Evolutionary conservation across 2,329 filamentous ascomycete genomes (phyloP), one percentile per base, ranked within the genome.

Genomic region (Pseudocercospora pini-densiflorae): DNA sequence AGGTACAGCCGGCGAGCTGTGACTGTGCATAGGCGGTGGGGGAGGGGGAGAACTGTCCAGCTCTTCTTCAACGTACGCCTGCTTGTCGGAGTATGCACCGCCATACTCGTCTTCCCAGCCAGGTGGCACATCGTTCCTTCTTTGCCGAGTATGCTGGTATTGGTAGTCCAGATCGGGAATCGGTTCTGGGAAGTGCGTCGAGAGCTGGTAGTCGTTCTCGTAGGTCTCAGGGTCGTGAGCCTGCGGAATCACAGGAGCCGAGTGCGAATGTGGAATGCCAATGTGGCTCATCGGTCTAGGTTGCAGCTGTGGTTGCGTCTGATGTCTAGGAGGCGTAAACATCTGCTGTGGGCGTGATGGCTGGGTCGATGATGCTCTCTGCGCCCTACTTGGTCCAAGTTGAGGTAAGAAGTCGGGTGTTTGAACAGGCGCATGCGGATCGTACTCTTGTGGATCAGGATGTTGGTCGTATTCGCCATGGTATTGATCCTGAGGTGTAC

Each of bases 211-310:
- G 33, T 65, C 68, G 47, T 70, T 76, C 74, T 70, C 71, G 59
- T 73, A 72, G 7, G 51, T 49, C 19, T 72, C 61, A 12, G 64
- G 5, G 88, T 87, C 6, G 85, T 89, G 2, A 5, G 66, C 66
- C 8, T 66, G 65, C 85, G 87, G 71, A 89, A 88, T 85, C 10
- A 83, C 76, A 10, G 82, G 82, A 7, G 81, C 81, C n/a, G 81
- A 84, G 66, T 82, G 77, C 1, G 81, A 77, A 67, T 84, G 82
- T 36, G 76, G 73, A 16, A 82, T 67, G 3, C 67, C 66, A n/a
- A 67, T 68, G 33, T 72, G 72, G 64, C 68, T 70, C 33, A 71
- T 69, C n/a, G 73, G 71, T 54, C 70, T 64, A 12, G 61, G 57
- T 40, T 72, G 72, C 21, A 74, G 59, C 8, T 64, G 65, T 63